Evolutionary conservation across 2,329 filamentous ascomycete genomes (phyloP).

Genomic region (Talaromyces verruculosus): DNA sequence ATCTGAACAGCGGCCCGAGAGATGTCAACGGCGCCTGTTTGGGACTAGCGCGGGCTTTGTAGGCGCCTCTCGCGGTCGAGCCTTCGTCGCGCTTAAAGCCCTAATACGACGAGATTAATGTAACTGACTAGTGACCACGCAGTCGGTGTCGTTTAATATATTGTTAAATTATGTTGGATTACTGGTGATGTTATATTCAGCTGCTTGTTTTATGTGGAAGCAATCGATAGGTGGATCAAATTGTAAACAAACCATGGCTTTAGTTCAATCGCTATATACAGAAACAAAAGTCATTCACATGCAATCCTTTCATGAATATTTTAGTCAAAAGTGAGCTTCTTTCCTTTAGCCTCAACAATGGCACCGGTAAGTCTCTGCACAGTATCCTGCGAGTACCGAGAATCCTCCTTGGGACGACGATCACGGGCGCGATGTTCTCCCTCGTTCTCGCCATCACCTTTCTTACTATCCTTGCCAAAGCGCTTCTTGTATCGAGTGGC

Average conservation of each 20-base stretch:
- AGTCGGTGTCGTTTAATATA: background rate
- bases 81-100: constrained; percentile 7
- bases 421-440: constrained; percentile 25
- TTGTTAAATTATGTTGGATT: background rate
- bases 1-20: constrained; percentile 21
- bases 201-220: background rate
- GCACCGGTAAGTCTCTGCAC: constrained; percentile 70
- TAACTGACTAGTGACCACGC: background rate
- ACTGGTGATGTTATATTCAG: background rate
- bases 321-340: constrained; percentile 78
- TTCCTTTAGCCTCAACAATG: constrained; percentile 75
- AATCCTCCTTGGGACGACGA: constrained; percentile 31
- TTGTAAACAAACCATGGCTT: background rate
- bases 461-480: constrained; percentile 70
- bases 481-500: constrained; percentile 89
- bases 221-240: background rate
- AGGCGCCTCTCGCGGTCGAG: constrained; percentile 11
- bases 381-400: constrained; percentile 51
- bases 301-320: background rate
- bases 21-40: constrained; percentile 30
- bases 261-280: background rate
- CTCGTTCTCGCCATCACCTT: constrained; percentile 27
- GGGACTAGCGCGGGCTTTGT: constrained; percentile 27
- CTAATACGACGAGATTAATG: background rate
- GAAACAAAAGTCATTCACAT: background rate